Evolutionary conservation across 2,329 filamentous ascomycete genomes (phyloP).

Genomic region (Paecilomyces dactylethromorphus): DNA sequence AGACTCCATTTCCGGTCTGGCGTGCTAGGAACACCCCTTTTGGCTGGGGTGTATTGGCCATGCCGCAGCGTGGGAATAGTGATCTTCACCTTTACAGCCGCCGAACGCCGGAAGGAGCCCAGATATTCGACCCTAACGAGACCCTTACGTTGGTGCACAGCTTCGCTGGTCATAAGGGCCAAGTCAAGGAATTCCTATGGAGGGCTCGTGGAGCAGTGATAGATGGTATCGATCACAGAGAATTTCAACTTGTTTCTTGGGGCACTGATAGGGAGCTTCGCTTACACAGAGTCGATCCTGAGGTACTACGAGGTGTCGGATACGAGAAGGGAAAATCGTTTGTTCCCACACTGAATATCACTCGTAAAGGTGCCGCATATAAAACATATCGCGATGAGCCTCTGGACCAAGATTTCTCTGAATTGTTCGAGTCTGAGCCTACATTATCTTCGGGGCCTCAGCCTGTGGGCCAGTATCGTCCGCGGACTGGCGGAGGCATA

Average conservation of each 20-base stretch:
- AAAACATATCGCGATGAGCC: slow-evolving; percentile 75
- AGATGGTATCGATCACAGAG: slow-evolving; percentile 69
- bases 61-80: slow-evolving; percentile 85
- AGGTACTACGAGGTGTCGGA: slow-evolving; percentile 62
- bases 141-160: slow-evolving; percentile 41
- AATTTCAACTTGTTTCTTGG: slow-evolving; percentile 92
- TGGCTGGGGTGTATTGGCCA: slow-evolving; percentile 75
- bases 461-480: slow-evolving; percentile 11
- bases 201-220: slow-evolving; percentile 64
- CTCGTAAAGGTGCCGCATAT: slow-evolving; percentile 77
- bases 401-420: slow-evolving; percentile 51
- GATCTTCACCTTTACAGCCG: slow-evolving; percentile 80
- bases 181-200: slow-evolving; percentile 91
- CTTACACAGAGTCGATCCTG: slow-evolving; percentile 64
- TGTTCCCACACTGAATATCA: slow-evolving; percentile 61
- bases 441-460: slow-evolving; percentile 21
- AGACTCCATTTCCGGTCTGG: slow-evolving; percentile 82
- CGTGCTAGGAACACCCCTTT: slow-evolving; percentile 87
- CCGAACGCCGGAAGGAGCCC: slow-evolving; percentile 34
- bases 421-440: slow-evolving; percentile 27
- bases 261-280: slow-evolving; percentile 78
- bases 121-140: slow-evolving; percentile 19
- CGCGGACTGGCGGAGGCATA: slow-evolving; percentile 25
- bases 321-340: slow-evolving; percentile 64
- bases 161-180: slow-evolving; percentile 50